Percentiles rank a stretch among this genome's conserved stretches.
phyloP scores from a whole-genome alignment of 2,329 filamentous ascomycete genomes.

The Colletotrichum musae region DNA sequence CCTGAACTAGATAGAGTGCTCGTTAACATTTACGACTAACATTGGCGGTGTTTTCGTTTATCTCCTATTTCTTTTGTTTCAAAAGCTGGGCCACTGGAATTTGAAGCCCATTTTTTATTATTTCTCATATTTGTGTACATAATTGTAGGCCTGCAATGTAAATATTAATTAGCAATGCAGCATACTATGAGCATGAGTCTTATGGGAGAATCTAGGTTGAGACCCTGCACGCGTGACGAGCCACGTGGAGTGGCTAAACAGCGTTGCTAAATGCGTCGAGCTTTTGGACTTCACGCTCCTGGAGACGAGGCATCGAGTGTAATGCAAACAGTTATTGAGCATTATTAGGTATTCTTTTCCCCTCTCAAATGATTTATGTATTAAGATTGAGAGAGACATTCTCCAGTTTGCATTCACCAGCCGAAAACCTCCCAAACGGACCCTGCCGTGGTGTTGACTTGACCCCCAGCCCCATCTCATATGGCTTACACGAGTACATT shows the following conservation, averaged over 20 bases:
- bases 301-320: no score
- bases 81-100: not conserved
- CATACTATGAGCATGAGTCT: not conserved
- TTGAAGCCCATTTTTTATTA: not conserved
- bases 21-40: no score
- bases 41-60: not conserved
- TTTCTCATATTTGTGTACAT: slow-evolving; percentile 22
- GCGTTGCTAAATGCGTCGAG: no score
- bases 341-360: not conserved
- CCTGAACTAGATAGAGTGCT: slow-evolving; percentile 24
- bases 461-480: not conserved
- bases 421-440: slow-evolving; percentile 17
- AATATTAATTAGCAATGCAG: not conserved
- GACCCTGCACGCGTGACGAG: no score
- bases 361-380: slow-evolving; percentile 15
- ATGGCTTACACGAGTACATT: not conserved
- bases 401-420: not conserved
- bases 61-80: not conserved
- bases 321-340: no score
- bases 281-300: no score
- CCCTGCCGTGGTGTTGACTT: slow-evolving; percentile 28
- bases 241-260: no score
- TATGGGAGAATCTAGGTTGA: no score
- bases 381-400: slow-evolving; percentile 19
- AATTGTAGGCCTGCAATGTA: slow-evolving; percentile 1